A percentile compares a stretch with the other conserved stretches of the same genome.
These are phyloP conservation scores for Ogataea sp. DNA, from an alignment of 805 yeast genomes.

Conservation along the genomic window DNA sequence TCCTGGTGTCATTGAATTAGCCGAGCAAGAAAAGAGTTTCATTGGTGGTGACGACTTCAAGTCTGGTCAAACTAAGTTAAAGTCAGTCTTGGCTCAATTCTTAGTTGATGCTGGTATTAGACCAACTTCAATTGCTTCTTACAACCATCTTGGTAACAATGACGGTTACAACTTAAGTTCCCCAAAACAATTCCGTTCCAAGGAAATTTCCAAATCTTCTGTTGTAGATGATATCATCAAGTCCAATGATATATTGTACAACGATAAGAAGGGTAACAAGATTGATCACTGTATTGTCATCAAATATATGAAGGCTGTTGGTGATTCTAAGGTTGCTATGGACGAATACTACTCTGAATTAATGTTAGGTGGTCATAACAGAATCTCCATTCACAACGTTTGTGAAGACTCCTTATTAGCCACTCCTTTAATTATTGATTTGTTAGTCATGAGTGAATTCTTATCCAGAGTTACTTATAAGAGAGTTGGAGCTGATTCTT, in stretches of 20 bases:
- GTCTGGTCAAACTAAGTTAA: constrained; percentile 92
- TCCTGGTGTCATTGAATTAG: constrained; percentile 88
- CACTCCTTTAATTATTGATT: constrained; percentile 87
- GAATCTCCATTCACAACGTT: constrained; percentile 88
- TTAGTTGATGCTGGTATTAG: constrained; percentile 96
- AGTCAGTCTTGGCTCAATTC: constrained; percentile 94
- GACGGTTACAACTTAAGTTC: constrained; percentile 91
- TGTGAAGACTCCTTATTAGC: constrained; percentile 96
- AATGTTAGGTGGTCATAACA: constrained; percentile 96
- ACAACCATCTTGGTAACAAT: constrained; percentile 93
- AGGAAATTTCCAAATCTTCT: constrained; percentile 88
- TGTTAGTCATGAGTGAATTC: constrained; percentile 85
- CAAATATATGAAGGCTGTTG: constrained; percentile 90
- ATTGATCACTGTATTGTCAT: constrained; percentile 95
- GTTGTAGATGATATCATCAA: constrained; percentile 93
- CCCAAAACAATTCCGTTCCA: constrained; percentile 88
- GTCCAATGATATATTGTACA: constrained; percentile 77
- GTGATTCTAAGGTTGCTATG: constrained; percentile 97
- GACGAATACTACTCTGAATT: constrained; percentile 95
- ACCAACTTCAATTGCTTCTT: constrained; percentile 90
- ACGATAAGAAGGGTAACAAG: constrained; percentile 64
- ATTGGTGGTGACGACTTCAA: constrained; percentile 98
- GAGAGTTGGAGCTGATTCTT: constrained; percentile 35
- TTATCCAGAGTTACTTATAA: constrained; percentile 79
- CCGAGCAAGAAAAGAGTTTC: constrained; percentile 65